Percentiles rank a stretch among this genome's conserved stretches.
These are phyloP conservation scores for Venturiaceae sp. DNA, from an alignment of 2,329 filamentous ascomycete genomes.

Conservation along the genomic window DNA sequence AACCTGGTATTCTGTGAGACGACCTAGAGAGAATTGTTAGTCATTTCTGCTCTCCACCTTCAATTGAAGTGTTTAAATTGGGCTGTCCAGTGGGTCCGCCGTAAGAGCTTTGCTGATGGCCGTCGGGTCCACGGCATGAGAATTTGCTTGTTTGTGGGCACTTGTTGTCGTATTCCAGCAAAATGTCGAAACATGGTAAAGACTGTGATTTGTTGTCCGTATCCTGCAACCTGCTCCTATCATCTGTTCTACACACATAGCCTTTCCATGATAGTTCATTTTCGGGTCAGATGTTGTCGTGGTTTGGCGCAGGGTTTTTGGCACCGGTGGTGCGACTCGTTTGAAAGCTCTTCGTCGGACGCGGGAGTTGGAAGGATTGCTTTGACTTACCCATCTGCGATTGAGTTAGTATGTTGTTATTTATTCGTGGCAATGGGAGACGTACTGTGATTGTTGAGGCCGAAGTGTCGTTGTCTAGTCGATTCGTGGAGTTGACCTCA, in stretches of 20 bases:
- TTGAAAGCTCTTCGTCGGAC: background rate
- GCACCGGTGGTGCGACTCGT: background rate
- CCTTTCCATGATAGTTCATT: background rate
- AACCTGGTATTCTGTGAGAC: constrained; percentile 99
- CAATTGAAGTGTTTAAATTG: too few species aligned
- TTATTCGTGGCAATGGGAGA: background rate
- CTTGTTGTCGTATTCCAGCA: background rate
- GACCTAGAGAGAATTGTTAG: constrained; percentile 52
- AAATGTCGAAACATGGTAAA: too few species aligned
- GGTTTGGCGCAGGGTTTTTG: background rate
- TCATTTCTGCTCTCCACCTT: background rate
- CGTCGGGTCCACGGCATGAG: background rate
- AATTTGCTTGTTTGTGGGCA: background rate
- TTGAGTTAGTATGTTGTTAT: constrained; percentile 9
- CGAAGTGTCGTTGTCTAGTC: background rate
- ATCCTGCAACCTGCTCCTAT: too few species aligned
- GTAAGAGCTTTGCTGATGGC: background rate
- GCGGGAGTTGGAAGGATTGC: background rate
- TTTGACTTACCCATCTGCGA: constrained; percentile 13
- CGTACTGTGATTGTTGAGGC: background rate
- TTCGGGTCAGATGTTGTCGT: background rate
- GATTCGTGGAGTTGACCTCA: background rate
- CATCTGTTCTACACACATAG: background rate
- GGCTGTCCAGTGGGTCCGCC: background rate
- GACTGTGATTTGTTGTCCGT: too few species aligned